Conservation (phyloP, 495 filamentous ascomycete species). For the Penicillium samsonianum region DNA sequence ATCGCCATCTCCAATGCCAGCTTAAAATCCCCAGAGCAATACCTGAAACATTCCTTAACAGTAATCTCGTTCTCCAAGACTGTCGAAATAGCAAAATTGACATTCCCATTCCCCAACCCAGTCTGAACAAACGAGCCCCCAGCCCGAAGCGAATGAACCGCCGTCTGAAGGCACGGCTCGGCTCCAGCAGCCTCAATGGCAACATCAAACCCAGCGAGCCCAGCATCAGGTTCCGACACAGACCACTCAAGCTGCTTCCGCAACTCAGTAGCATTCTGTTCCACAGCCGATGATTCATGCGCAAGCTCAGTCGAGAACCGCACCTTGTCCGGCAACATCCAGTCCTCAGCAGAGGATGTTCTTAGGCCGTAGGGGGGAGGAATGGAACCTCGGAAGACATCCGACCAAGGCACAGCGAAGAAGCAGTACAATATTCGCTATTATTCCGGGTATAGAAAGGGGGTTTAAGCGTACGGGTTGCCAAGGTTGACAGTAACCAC, state of each 20-base stretch:
- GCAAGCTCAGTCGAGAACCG: too few relatives aligned
- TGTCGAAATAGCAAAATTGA: constrained; percentile 76
- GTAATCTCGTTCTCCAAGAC: constrained; percentile 81
- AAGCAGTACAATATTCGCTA: background rate
- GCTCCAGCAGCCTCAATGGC: constrained; percentile 86
- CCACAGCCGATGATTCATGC: too few relatives aligned
- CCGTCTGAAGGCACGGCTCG: constrained; percentile 72
- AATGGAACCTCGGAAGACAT: background rate
- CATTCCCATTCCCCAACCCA: constrained; percentile 76
- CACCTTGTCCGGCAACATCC: too few relatives aligned
- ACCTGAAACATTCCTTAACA: constrained; percentile 79
- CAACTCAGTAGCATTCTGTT: constrained; percentile 33
- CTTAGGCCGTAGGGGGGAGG: too few relatives aligned
- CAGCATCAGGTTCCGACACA: constrained; percentile 8
- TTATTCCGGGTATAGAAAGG: background rate
- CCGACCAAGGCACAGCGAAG: background rate
- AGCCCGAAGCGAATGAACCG: constrained; percentile 64
- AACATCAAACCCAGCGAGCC: constrained; percentile 62
- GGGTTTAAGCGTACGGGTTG: background rate
- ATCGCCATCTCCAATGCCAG: constrained; percentile 58
- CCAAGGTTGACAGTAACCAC: background rate
- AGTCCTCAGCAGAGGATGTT: too few relatives aligned
- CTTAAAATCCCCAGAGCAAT: constrained; percentile 78
- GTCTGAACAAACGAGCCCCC: constrained; percentile 82
- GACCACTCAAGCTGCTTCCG: background rate